Evolutionary conservation across 2,329 filamentous ascomycete genomes (phyloP).

Genomic region (Achaetomium macrosporum): DNA sequence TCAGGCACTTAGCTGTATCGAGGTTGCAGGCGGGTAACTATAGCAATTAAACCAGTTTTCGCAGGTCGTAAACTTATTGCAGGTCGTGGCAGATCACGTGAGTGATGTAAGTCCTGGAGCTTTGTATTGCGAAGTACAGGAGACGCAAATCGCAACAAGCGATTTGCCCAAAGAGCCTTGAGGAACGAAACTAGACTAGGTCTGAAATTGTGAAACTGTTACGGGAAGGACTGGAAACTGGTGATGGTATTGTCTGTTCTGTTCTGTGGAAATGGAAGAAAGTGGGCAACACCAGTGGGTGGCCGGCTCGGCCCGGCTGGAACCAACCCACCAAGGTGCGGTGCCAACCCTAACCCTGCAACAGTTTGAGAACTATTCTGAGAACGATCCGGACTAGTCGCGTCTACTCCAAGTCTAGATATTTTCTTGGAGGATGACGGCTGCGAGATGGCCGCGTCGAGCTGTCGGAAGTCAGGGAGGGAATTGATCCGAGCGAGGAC

Average conservation of each 20-base stretch:
- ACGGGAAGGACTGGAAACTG: not conserved
- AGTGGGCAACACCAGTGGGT: no score
- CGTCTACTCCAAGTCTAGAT: not conserved
- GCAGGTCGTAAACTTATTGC: no score
- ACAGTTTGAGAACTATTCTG: not conserved
- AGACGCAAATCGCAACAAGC: not conserved
- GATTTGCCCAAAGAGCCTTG: not conserved
- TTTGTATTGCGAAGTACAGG: no score
- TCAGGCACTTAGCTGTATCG: not conserved
- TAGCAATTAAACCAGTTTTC: no score
- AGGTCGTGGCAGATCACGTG: no score
- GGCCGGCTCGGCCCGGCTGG: no score
- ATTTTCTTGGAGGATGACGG: not conserved
- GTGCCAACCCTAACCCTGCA: no score
- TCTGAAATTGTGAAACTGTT: not conserved
- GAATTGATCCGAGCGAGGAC: not conserved
- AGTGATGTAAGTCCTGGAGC: no score
- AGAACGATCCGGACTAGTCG: not conserved
- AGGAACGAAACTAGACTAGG: not conserved
- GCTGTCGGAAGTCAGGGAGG: not conserved
- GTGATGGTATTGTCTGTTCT: no score
- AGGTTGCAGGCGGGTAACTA: no score
- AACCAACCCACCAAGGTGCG: no score
- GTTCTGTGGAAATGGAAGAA: no score
- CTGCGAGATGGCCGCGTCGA: not conserved